Evolutionary conservation across 1,284 basidiomycete species (phyloP).

Genomic region (Jaminaea rosea): DNA sequence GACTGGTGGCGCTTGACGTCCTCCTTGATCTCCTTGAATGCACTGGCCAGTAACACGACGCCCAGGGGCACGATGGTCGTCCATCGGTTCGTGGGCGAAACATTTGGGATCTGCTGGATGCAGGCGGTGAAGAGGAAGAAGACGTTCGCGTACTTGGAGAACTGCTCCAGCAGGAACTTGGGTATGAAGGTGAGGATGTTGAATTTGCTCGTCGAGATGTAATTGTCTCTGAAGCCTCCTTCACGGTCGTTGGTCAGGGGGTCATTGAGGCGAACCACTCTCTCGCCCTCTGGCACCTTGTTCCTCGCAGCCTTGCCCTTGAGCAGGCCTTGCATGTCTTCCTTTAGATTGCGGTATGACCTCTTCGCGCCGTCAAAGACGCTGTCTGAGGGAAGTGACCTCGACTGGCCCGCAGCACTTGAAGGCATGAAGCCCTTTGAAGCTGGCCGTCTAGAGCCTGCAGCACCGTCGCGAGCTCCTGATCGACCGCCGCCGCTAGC

Average conservation of each 20-base stretch:
- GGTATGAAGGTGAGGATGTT: constrained; percentile 79
- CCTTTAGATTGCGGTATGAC: constrained; percentile 19
- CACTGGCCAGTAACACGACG: constrained; percentile 84
- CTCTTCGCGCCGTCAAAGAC: constrained; percentile 23
- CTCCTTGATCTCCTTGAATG: constrained; percentile 91
- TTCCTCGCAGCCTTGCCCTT: constrained; percentile 19
- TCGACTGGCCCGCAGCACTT: constrained; percentile 7
- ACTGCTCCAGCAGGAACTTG: constrained; percentile 80
- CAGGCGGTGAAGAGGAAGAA: constrained; percentile 98
- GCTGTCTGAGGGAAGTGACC: constrained; percentile 21
- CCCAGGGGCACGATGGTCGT: constrained; percentile 90
- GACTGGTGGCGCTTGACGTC: constrained; percentile 95
- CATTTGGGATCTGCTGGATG: constrained; percentile 95
- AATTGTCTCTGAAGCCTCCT: constrained; percentile 55
- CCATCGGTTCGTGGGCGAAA: constrained; percentile 89
- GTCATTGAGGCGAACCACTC: constrained; percentile 39
- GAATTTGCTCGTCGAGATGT: constrained; percentile 91
- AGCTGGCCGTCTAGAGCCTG: too few species aligned
- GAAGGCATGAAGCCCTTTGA: not conserved
- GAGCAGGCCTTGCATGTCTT: constrained; percentile 23
- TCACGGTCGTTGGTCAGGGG: constrained; percentile 32
- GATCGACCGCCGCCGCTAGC: too few species aligned
- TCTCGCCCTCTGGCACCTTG: constrained; percentile 23
- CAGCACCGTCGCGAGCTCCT: too few species aligned
- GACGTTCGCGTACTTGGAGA: constrained; percentile 89